Percentiles rank a stretch among this genome's conserved stretches.
Evolutionary conservation across 805 yeast genomes (phyloP).

Genomic region (Aciculoconidium aculeatum): DNA sequence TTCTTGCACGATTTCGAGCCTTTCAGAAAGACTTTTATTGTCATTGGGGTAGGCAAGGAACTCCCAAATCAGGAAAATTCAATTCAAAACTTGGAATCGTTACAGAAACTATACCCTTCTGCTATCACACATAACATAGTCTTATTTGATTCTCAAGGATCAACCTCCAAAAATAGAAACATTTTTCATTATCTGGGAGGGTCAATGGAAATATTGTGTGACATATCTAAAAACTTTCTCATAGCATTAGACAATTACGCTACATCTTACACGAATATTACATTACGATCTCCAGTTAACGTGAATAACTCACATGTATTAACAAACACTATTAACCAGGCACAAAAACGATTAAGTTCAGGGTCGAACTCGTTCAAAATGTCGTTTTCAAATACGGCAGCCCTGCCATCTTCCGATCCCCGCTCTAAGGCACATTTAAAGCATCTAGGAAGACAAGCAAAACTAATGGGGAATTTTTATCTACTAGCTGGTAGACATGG

Average conservation of each 20-base stretch:
- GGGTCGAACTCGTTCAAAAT: conserved; percentile 30
- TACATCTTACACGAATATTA: conserved; percentile 68
- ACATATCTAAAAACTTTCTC: conserved; percentile 59
- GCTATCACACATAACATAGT: conserved; percentile 51
- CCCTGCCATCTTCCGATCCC: conserved; percentile 14
- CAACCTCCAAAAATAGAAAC: conserved; percentile 13
- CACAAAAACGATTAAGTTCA: conserved; percentile 39
- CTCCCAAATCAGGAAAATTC: no score
- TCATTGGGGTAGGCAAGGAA: conserved; percentile 41
- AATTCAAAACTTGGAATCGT: no score
- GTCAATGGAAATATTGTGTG: conserved; percentile 63
- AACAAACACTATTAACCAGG: conserved; percentile 33
- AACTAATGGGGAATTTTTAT: conserved; percentile 70
- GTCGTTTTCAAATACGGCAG: conserved; percentile 15
- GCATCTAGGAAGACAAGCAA: conserved; percentile 67
- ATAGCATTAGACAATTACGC: conserved; percentile 62
- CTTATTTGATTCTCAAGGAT: conserved; percentile 43
- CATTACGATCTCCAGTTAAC: conserved; percentile 76
- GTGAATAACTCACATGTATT: conserved; percentile 45
- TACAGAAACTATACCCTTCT: conserved; percentile 41
- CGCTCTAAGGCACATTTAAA: conserved; percentile 35
- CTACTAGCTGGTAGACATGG: conserved; percentile 73
- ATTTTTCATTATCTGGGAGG: conserved; percentile 23
- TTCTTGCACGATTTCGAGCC: conserved; percentile 88
- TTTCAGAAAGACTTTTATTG: conserved; percentile 67